Evolutionary conservation across 169 alveolate genomes (phyloP), one percentile per base, ranked within the genome.

Genomic region (Cryptosporidium viatorum): DNA sequence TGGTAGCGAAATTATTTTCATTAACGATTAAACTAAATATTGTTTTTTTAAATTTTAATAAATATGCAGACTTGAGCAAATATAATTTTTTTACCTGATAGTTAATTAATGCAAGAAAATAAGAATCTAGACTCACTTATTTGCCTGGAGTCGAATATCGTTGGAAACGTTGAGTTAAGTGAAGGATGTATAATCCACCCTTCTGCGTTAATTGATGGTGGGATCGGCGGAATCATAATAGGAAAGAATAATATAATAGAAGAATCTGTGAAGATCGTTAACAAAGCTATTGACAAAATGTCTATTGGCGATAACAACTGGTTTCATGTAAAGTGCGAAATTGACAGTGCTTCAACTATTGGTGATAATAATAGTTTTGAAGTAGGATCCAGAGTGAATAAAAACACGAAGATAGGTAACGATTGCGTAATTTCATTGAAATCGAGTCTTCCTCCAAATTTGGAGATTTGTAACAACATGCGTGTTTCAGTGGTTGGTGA

Each of bases 171-270:
- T 60, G 75, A 23, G 33, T 41, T 80, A n/a, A 67, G 69, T 3
- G 89, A 80, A n/a, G 89, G 89, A 0, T 80, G 89, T 80, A 62
- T 80, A 31, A 31, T 80, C 3, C 71, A 80, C 68, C 89, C 89
- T 26, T 45, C 80, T 26, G 74, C 89, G 18, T 35, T 80, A 21
- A 80, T 80, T 18, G 75, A 80, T 43, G 89, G 89, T 37, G 89
- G 89, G 35, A 41, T 45, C 2, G 51, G 65, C 16, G 89, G 89
- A 9, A 80, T 80, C 18, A 41, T 23, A 16, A 26, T 80, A 12
- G 89, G 89, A 6, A 80, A 29, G 41, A 62, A 59, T 12, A 80
- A 80, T 80, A 29, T 80, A 26, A 23, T 80, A 9, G 89, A 80
- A 33, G 89, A 80, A 10, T 62, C 43, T n/a, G 89, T 65, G 10